Base-by-base conservation (phyloP, 1,284 basidiomycete species). In the Ustilago tritici region DNA sequence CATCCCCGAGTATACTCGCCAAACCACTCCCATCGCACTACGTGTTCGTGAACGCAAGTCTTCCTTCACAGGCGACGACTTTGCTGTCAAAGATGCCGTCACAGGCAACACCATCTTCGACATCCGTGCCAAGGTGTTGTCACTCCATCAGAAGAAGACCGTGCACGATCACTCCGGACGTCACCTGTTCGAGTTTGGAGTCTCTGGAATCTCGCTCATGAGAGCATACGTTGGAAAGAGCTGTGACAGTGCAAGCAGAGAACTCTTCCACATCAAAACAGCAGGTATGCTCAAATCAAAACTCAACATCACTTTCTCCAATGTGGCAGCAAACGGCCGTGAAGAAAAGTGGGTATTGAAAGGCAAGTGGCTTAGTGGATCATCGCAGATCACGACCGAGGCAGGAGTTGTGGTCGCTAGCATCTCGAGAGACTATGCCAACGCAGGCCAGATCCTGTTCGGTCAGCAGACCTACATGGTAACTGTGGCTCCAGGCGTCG, bases 401-500 rank as follows among this genome's bases (percentile, higher is more conserved):
- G 35, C 54, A 15, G 79, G 79, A 15, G 15, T 68, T 17, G 59
- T 65, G 12, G 76, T 79, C 0, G 79, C 78, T 12, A 56, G 53
- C 7, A 78, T 81, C 35, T 40, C 49, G 12, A 40, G 75, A 23
- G 58, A 72, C 15, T 79, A 69, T 43, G 38, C 41, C 14, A 79
- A 70, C 23, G 50, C 56, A 15, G 77, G 73, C 19, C 14, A 79
- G 49, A 15, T 79, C 17, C 54, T 80, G 17, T 79, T 74, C 40
- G 64, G 64, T 43, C 17, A 58, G 38, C 76, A 80, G 52, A 73
- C 70, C 41, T 88, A 88, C 78, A 81, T 82, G 43, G 84, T 87
- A 9, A 85, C 82, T 0, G 84, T 88, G 28, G 87, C 87, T 2
- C 86, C 87, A 0, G 87, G 87, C 15, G 87, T 88, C 12, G 88